Percentiles rank a stretch among this genome's conserved stretches.
Conservation (phyloP, 768 basidiomycete genomes). For the Mycena albidolilacea region DNA sequence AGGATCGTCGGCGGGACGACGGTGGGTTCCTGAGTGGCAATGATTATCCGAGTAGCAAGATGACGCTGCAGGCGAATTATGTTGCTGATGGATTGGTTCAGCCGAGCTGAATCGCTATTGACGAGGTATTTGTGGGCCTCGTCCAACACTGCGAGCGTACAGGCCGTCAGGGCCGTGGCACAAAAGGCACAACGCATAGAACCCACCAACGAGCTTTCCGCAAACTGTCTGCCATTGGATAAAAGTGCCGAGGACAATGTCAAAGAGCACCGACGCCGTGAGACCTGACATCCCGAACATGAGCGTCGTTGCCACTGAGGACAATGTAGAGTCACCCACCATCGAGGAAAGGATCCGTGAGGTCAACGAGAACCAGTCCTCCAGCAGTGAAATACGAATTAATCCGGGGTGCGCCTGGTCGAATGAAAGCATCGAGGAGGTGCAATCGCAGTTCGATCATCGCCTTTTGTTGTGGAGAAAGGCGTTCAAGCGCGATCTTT, state of each 20-base stretch:
- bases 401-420: slow-evolving; percentile 33
- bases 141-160: slow-evolving; percentile 54
- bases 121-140: slow-evolving; percentile 70
- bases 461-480: slow-evolving; percentile 50
- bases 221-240: slow-evolving; percentile 32
- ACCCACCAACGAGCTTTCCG: slow-evolving; percentile 38
- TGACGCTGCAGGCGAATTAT: slow-evolving; percentile 69
- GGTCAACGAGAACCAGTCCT: slow-evolving; percentile 64
- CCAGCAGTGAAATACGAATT: slow-evolving; percentile 55
- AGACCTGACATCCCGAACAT: slow-evolving; percentile 11
- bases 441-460: slow-evolving; percentile 64
- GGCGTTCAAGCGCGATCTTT: slow-evolving; percentile 52
- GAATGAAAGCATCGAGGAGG: slow-evolving; percentile 60
- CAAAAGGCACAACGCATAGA: not conserved
- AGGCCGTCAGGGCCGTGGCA: not conserved
- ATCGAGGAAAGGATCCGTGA: slow-evolving; percentile 70
- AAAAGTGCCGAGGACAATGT: slow-evolving; percentile 54
- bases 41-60: slow-evolving; percentile 64
- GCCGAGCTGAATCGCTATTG: slow-evolving; percentile 51
- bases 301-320: not conserved
- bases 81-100: slow-evolving; percentile 61
- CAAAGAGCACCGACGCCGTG: slow-evolving; percentile 54
- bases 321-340: slow-evolving; percentile 41
- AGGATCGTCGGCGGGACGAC: slow-evolving; percentile 68
- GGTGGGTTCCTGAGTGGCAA: slow-evolving; percentile 72